Conservation (phyloP, 208 protist genomes). For the Leishmania gerbilli region DNA sequence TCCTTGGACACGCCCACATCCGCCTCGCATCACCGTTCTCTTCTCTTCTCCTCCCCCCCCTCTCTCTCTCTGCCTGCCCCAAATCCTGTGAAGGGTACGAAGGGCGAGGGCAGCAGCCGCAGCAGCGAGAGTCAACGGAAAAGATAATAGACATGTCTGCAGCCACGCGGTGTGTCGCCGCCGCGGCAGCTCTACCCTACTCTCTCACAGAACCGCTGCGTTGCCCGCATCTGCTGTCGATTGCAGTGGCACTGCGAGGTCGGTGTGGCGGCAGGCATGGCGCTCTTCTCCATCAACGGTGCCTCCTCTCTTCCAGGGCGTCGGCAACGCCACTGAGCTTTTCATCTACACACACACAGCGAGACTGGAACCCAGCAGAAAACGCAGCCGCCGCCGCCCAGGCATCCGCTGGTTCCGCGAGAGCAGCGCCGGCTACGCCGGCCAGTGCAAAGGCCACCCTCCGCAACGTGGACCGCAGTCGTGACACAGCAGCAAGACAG, state of each 20-base stretch:
- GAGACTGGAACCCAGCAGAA: neutral
- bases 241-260: neutral
- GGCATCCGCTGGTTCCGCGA: neutral
- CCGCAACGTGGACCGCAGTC: neutral
- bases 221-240: neutral
- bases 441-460: neutral
- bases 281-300: neutral
- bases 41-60: neutral
- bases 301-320: slow-evolving; percentile 5
- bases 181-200: neutral
- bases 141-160: neutral
- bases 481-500: neutral
- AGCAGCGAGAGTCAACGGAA: neutral
- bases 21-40: neutral
- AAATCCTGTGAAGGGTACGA: neutral
- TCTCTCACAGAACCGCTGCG: neutral
- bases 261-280: neutral
- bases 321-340: neutral
- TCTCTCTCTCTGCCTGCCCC: neutral
- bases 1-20: neutral
- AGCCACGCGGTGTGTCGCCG: neutral
- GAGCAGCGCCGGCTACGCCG: neutral
- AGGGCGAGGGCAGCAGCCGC: neutral
- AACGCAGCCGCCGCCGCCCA: neutral
- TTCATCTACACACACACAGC: slow-evolving; percentile 13